These are phyloP conservation scores for Barnettozyma sp. DNA, from an alignment of 805 yeast genomes.

Conservation along the genomic window DNA sequence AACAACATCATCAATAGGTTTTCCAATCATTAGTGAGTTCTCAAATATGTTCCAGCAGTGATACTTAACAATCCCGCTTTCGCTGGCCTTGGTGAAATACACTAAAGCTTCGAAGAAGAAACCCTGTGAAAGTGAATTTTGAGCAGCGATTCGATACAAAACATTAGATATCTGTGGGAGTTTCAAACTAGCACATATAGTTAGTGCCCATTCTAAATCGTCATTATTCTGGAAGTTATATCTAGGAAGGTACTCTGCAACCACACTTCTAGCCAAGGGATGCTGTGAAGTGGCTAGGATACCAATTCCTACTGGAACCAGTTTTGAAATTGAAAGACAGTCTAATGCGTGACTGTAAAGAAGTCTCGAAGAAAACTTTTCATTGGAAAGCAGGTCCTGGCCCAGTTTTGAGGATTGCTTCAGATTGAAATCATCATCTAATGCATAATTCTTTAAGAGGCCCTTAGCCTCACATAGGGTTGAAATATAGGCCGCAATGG, in stretches of 20 bases:
- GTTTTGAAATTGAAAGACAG: conserved; percentile 42
- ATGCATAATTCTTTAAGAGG: conserved; percentile 35
- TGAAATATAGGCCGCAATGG: conserved; percentile 58
- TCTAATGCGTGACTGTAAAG: conserved; percentile 48
- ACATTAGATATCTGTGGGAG: conserved; percentile 50
- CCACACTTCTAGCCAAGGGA: conserved; percentile 35
- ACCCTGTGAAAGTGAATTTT: conserved; percentile 20
- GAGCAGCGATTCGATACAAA: conserved; percentile 35
- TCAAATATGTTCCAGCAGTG: conserved; percentile 58
- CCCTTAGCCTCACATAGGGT: conserved; percentile 61
- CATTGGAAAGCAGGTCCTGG: conserved; percentile 28
- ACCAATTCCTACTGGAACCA: conserved; percentile 68
- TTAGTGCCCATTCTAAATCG: conserved; percentile 73
- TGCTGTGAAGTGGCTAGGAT: conserved; percentile 43
- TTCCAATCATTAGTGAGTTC: conserved; percentile 45
- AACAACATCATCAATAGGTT: conserved; percentile 49
- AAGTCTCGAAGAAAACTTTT: conserved; percentile 47
- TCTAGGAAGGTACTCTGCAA: conserved; percentile 53
- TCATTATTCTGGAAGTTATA: conserved; percentile 60
- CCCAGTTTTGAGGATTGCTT: conserved; percentile 12
- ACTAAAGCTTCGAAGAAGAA: conserved; percentile 51
- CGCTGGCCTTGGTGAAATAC: conserved; percentile 59
- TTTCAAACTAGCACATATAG: conserved; percentile 63
- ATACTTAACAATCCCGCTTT: conserved; percentile 41
- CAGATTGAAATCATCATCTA: conserved; percentile 18